These are phyloP conservation scores for Blastomyces parvus DNA, from an alignment of 2,329 filamentous ascomycete genomes.

Conservation along the genomic window DNA sequence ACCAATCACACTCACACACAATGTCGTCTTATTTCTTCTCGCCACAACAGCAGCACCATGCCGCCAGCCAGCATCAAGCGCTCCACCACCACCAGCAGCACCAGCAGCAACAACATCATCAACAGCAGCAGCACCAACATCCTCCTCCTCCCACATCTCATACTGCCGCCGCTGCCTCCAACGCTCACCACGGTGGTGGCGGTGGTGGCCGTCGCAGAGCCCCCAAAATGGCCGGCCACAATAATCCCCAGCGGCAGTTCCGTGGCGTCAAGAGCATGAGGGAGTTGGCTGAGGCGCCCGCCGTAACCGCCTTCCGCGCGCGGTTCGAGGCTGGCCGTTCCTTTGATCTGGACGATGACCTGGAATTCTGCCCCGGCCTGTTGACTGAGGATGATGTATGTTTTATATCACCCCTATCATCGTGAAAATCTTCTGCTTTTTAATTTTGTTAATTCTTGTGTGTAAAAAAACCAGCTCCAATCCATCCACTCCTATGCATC, in stretches of 20 bases:
- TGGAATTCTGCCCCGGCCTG: slow-evolving; percentile 88
- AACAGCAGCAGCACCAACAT: slow-evolving; percentile 26
- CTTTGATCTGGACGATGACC: slow-evolving; percentile 91
- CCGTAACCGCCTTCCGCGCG: slow-evolving; percentile 67
- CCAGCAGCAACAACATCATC: slow-evolving; percentile 29
- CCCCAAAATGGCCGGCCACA: slow-evolving; percentile 70
- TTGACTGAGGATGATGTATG: slow-evolving; percentile 86
- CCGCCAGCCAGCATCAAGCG: slow-evolving; percentile 26
- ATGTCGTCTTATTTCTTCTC: slow-evolving; percentile 42
- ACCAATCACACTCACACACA: slow-evolving; percentile 12
- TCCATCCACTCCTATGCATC: slow-evolving; percentile 84
- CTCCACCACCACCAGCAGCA: slow-evolving; percentile 32
- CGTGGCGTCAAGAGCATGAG: slow-evolving; percentile 78
- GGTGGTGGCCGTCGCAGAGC: slow-evolving; percentile 75
- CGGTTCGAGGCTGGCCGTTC: slow-evolving; percentile 86
- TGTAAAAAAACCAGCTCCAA: slow-evolving; percentile 66
- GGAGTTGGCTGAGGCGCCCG: slow-evolving; percentile 69
- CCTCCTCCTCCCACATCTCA: slow-evolving; percentile 42
- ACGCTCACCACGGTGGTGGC: slow-evolving; percentile 57
- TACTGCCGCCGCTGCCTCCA: slow-evolving; percentile 33
- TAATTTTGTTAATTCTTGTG: no score
- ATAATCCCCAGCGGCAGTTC: slow-evolving; percentile 69
- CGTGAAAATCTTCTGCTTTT: no score
- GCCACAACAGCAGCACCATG: slow-evolving; percentile 33
- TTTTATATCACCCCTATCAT: slow-evolving; percentile 14